Conservation (phyloP, 2,329 filamentous ascomycete species). For the Ilyonectria destructans region DNA sequence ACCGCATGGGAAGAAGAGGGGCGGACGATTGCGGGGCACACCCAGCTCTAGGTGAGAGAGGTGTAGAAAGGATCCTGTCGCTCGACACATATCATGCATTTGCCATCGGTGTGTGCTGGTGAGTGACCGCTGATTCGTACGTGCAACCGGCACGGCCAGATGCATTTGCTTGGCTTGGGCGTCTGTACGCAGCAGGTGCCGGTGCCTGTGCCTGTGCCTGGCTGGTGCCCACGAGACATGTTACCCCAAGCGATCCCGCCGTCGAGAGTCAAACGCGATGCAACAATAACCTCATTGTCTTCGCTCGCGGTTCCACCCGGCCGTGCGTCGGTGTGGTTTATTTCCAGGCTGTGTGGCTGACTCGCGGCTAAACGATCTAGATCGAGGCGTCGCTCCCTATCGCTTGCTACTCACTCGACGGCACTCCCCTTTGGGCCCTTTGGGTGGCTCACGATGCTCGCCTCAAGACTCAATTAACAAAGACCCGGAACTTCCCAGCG, state of each 20-base stretch:
- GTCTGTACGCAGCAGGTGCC: background rate
- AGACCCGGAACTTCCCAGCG: background rate
- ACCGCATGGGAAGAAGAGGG: slow-evolving; percentile 14
- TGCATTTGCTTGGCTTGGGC: background rate
- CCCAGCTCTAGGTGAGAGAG: background rate
- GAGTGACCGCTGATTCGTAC: background rate
- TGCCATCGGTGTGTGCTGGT: slow-evolving; percentile 4
- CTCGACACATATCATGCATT: slow-evolving; percentile 3
- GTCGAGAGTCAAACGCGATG: background rate
- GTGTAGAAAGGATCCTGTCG: slow-evolving; percentile 3
- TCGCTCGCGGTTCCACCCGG: background rate
- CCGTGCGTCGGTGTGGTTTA: background rate
- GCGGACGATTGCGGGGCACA: slow-evolving; percentile 28
- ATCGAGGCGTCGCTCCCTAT: background rate
- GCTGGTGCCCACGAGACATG: background rate
- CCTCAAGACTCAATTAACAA: background rate
- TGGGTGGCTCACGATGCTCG: background rate
- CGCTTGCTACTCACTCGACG: background rate
- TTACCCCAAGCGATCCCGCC: background rate
- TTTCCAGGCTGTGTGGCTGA: slow-evolving; percentile 4
- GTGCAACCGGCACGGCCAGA: background rate
- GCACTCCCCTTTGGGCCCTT: background rate
- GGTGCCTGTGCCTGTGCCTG: background rate
- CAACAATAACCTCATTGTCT: background rate
- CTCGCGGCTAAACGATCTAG: slow-evolving; percentile 12